Conservation (phyloP, 768 basidiomycete genomes). For the Leccinum uliginosum region DNA sequence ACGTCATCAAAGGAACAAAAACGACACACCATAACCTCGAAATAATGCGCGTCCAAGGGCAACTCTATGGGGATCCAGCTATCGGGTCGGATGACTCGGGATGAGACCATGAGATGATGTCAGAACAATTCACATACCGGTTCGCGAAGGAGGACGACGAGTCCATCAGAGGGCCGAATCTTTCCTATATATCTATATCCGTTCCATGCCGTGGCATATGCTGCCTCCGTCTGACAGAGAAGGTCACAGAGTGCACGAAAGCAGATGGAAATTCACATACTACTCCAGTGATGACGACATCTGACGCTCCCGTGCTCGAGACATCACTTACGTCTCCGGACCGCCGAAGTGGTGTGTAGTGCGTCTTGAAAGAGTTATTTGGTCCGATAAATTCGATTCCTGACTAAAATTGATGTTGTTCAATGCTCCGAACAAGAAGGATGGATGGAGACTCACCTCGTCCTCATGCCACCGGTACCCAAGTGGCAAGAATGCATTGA, state of each 20-base stretch:
- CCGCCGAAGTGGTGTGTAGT: constrained; percentile 35
- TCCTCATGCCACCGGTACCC: constrained; percentile 33
- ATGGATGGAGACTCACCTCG: constrained; percentile 17
- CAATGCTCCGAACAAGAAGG: background rate
- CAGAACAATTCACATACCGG: constrained; percentile 36
- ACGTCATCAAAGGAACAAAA: background rate
- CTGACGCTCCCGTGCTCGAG: constrained; percentile 26
- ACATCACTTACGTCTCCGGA: constrained; percentile 12
- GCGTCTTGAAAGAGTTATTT: constrained; percentile 32
- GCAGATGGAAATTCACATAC: constrained; percentile 28
- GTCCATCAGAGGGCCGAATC: constrained; percentile 54
- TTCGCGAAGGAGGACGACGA: constrained; percentile 50
- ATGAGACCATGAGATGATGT: constrained; percentile 3
- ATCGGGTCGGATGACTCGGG: background rate
- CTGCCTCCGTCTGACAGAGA: constrained; percentile 40
- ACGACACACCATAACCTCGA: constrained; percentile 43
- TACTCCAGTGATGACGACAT: constrained; percentile 52
- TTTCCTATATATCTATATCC: constrained; percentile 52
- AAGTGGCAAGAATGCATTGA: constrained; percentile 45
- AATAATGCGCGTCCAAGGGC: constrained; percentile 37
- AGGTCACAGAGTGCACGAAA: background rate
- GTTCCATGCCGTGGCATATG: constrained; percentile 52
- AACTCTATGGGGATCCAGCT: constrained; percentile 25
- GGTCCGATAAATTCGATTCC: constrained; percentile 31
- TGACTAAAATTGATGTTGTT: constrained; percentile 11